A percentile compares a stretch with the other conserved stretches of the same genome.
phyloP scores from a whole-genome alignment of 768 basidiomycete species.

The Mycena rebaudengoi region DNA sequence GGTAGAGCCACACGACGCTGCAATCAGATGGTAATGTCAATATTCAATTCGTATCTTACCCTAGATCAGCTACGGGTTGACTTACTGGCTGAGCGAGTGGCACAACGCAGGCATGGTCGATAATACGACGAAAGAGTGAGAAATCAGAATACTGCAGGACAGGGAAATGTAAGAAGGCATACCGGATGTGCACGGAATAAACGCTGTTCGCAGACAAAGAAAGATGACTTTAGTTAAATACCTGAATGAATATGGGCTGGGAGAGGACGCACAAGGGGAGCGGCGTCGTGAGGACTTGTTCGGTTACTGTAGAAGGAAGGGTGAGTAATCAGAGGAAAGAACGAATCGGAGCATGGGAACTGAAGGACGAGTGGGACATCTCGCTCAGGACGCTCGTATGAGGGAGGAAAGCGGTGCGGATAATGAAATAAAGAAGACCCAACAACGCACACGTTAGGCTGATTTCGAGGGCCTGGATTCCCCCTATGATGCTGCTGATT shows the following conservation, averaged over 20 bases:
- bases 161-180: background rate
- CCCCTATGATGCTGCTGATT: conserved; percentile 48
- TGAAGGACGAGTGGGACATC: too few relatives aligned
- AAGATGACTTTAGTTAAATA: background rate
- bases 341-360: background rate
- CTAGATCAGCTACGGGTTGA: too few relatives aligned
- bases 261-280: conserved; percentile 64
- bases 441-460: conserved; percentile 57
- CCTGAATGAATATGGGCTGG: background rate
- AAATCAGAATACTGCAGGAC: background rate
- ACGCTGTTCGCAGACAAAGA: conserved; percentile 48
- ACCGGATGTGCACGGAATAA: conserved; percentile 71
- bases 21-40: background rate
- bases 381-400: background rate
- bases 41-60: too few relatives aligned
- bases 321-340: background rate
- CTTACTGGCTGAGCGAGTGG: conserved; percentile 40
- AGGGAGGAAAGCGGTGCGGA: background rate
- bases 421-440: background rate
- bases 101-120: background rate
- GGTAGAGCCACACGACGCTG: conserved; percentile 75
- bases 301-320: conserved; percentile 49
- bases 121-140: background rate
- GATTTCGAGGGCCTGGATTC: conserved; percentile 60
- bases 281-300: conserved; percentile 69